A percentile compares a stretch with the other conserved stretches of the same genome.
Conservation (phyloP, 441 rosid species). For the Gossypium gossypioides region DNA sequence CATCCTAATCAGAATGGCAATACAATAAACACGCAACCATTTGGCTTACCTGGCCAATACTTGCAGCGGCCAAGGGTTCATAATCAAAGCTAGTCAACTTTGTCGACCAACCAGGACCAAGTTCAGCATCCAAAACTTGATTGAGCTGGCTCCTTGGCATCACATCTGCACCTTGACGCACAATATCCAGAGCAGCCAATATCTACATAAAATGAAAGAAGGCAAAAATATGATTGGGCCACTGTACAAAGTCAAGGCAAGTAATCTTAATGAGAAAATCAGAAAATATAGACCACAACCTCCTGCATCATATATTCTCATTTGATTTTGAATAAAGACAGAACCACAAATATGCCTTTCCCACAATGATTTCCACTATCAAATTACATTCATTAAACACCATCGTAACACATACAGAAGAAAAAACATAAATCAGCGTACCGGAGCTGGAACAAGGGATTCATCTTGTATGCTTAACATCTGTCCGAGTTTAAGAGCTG, state of each 20-base stretch:
- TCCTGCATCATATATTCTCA: background rate
- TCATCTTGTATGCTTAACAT: constrained; percentile 96
- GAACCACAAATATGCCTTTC: background rate
- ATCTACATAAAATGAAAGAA: constrained; percentile 39
- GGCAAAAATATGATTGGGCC: constrained; percentile 1
- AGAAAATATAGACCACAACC: background rate
- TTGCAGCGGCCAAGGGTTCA: constrained; percentile 91
- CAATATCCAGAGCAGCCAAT: constrained; percentile 86
- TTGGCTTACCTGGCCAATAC: constrained; percentile 79
- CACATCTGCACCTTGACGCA: constrained; percentile 98
- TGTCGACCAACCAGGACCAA: constrained; percentile 68
- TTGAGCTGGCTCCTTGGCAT: constrained; percentile 89
- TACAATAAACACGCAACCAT: background rate
- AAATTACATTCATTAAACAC: background rate
- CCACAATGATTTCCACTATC: background rate
- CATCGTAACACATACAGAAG: background rate
- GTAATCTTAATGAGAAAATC: background rate
- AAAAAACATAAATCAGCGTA: constrained; percentile 13
- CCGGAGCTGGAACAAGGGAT: constrained; percentile 96
- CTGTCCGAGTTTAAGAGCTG: constrained; percentile 89
- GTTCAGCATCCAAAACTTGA: constrained; percentile 72
- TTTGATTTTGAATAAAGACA: background rate
- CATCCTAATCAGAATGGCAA: background rate
- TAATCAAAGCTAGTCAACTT: constrained; percentile 80
- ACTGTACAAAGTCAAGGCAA: background rate